These are phyloP conservation scores for Pneumocystis murina DNA, from an alignment of 1,139 yeast species.

Conservation along the genomic window DNA sequence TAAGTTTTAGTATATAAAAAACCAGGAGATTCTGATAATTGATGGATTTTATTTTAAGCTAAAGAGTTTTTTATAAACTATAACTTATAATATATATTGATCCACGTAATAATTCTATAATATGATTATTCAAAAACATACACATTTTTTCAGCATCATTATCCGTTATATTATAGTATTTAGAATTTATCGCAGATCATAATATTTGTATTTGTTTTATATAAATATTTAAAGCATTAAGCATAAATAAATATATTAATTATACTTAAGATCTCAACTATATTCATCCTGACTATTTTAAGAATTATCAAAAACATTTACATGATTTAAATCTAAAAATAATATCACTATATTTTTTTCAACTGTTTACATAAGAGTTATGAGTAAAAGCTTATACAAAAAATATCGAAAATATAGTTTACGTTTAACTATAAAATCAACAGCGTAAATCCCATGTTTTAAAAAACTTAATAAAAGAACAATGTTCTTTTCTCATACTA, in stretches of 20 bases:
- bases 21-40: not conserved
- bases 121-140: not conserved
- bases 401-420: not conserved
- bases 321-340: not conserved
- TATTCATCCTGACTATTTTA: too few relatives aligned
- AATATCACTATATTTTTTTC: not conserved
- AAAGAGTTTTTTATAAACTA: not conserved
- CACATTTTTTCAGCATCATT: too few relatives aligned
- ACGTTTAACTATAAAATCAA: constrained; percentile 1
- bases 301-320: not conserved
- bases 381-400: too few relatives aligned
- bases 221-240: too few relatives aligned
- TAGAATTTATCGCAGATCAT: too few relatives aligned
- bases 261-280: too few relatives aligned
- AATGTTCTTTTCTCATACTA: constrained; percentile 62
- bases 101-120: not conserved
- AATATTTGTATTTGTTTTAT: too few relatives aligned
- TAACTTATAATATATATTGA: not conserved
- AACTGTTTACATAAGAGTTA: too few relatives aligned
- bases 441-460: constrained; percentile 81
- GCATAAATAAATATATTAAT: too few relatives aligned
- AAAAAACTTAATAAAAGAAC: constrained; percentile 47
- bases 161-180: too few relatives aligned
- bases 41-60: not conserved
- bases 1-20: not conserved